Percentiles rank a stretch among this genome's conserved stretches.
Evolutionary conservation across 2,329 filamentous ascomycete species (phyloP).

Genomic region (Cladophialophora bantiana): DNA sequence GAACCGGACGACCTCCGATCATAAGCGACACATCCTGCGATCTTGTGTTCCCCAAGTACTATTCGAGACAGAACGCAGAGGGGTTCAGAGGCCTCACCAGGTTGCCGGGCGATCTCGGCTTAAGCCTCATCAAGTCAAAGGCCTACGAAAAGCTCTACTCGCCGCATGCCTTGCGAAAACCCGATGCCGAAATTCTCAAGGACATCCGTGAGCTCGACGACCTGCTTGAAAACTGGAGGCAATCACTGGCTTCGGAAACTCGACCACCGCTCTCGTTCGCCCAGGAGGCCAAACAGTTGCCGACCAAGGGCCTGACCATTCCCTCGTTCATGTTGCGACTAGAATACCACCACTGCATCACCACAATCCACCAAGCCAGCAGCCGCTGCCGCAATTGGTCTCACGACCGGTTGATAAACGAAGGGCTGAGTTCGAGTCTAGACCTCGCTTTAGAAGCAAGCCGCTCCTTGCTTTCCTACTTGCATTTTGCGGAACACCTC

Average conservation of each 20-base stretch:
- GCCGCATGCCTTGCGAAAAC: slow-evolving; percentile 55
- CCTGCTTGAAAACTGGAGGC: slow-evolving; percentile 63
- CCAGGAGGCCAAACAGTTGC: slow-evolving; percentile 36
- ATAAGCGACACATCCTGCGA: slow-evolving; percentile 62
- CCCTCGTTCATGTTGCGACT: slow-evolving; percentile 58
- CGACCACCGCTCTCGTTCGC: slow-evolving; percentile 58
- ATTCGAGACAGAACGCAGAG: slow-evolving; percentile 46
- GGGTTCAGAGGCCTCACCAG: slow-evolving; percentile 40
- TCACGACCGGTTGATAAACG: slow-evolving; percentile 48
- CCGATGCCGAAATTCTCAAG: slow-evolving; percentile 62
- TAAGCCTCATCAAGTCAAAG: slow-evolving; percentile 62
- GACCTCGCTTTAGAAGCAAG: slow-evolving; percentile 63
- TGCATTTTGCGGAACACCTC: slow-evolving; percentile 40
- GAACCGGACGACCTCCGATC: slow-evolving; percentile 61
- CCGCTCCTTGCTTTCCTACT: slow-evolving; percentile 60
- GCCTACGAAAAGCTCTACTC: slow-evolving; percentile 60
- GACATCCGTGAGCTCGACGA: slow-evolving; percentile 65
- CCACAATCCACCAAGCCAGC: slow-evolving; percentile 63
- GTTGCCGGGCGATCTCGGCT: slow-evolving; percentile 58
- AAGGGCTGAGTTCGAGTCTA: slow-evolving; percentile 61
- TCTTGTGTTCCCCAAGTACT: slow-evolving; percentile 56
- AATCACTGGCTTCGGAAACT: slow-evolving; percentile 54
- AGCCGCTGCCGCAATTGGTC: slow-evolving; percentile 58
- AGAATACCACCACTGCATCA: slow-evolving; percentile 64
- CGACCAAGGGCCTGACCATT: slow-evolving; percentile 50